Evolutionary conservation across 148 eudicot genomes (phyloP), one percentile per base, ranked within the genome.

Genomic region (Camellia lanceoleosa): DNA sequence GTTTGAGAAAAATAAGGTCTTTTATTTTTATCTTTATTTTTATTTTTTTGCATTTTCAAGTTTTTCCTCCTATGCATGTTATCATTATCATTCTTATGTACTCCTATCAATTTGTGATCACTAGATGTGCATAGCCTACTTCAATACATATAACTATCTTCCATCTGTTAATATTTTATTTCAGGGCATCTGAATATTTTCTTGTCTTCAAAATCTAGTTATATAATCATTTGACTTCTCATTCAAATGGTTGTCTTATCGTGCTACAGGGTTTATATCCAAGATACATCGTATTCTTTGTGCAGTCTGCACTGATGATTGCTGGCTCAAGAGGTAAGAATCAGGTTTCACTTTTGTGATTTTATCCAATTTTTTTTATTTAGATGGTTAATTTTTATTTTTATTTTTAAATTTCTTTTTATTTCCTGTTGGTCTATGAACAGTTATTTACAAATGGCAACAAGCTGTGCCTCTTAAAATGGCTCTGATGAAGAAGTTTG

Each of bases 391-490:
- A 16, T 0, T 16, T 23, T 30, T 80, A 23, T 23, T 23, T 23
- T 23, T 0, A 23, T 79, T 56, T 19, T 65, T 70, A 5, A 47
- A 70, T 81, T 14, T 51, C 23, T 74, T 49, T 49, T n/a, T 56
- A 41, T 55, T 71, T 60, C 61, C 23, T 77, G 3, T 76, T 74
- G 20, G 68, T 74, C 79, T 80, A 15, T 83, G 82, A 86, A 79
- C 96, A 97, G 99, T 83, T 80, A 84, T 97, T 70, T 97, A 91
- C 79, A 89, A 90, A 88, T 97, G 99, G 99, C 93, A 97, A 79
- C 97, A 91, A 88, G 89, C 87, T 62, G 72, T 87, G 52, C 87
- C 97, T 44, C 72, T 87, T 10, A 81, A 74, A 19, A 55, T 61
- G 81, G 80, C 82, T 72, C 58, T 75, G 54, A 51, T 92, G 51